Evolutionary conservation across 805 yeast species (phyloP).

Genomic region (Cyberlindnera amylophila): DNA sequence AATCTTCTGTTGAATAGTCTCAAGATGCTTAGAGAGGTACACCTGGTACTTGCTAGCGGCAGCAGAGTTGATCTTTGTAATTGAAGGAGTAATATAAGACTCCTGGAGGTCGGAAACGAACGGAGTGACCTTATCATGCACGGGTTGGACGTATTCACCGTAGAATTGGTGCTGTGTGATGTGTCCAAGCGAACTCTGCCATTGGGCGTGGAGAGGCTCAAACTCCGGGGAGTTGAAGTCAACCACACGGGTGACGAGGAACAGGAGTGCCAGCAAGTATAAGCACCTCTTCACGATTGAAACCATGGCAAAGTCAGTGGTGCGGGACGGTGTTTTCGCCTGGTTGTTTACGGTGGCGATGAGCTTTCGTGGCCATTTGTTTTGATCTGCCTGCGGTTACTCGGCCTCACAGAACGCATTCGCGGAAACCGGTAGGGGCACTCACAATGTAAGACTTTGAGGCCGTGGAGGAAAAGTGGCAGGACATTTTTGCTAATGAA

Average conservation of each 20-base stretch:
- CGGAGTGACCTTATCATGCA: slow-evolving; percentile 14
- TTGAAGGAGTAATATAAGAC: slow-evolving; percentile 13
- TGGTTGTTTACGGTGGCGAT: background rate
- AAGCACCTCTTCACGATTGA: slow-evolving; percentile 15
- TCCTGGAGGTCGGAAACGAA: slow-evolving; percentile 4
- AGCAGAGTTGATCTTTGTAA: slow-evolving; percentile 1
- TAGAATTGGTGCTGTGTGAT: slow-evolving; percentile 17
- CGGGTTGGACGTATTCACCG: slow-evolving; percentile 19
- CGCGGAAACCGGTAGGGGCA: too few relatives aligned
- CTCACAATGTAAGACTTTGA: too few relatives aligned
- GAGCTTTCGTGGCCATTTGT: background rate
- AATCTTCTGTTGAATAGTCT: slow-evolving; percentile 4
- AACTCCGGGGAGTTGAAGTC: slow-evolving; percentile 23
- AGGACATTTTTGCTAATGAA: too few relatives aligned
- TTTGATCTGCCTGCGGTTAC: background rate
- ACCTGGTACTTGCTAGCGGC: slow-evolving; percentile 13
- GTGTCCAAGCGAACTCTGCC: slow-evolving; percentile 9
- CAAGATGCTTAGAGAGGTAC: slow-evolving; percentile 14
- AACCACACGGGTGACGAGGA: slow-evolving; percentile 15
- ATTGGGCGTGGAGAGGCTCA: slow-evolving; percentile 21
- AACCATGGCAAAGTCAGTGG: slow-evolving; percentile 8
- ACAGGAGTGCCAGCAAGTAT: slow-evolving; percentile 12
- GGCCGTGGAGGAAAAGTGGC: too few relatives aligned
- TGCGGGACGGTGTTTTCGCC: background rate
- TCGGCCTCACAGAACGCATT: background rate